A percentile compares a stretch with the other conserved stretches of the same genome.
These are phyloP conservation scores for Thelephora ganbajun DNA, from an alignment of 768 basidiomycete species.

Conservation along the genomic window DNA sequence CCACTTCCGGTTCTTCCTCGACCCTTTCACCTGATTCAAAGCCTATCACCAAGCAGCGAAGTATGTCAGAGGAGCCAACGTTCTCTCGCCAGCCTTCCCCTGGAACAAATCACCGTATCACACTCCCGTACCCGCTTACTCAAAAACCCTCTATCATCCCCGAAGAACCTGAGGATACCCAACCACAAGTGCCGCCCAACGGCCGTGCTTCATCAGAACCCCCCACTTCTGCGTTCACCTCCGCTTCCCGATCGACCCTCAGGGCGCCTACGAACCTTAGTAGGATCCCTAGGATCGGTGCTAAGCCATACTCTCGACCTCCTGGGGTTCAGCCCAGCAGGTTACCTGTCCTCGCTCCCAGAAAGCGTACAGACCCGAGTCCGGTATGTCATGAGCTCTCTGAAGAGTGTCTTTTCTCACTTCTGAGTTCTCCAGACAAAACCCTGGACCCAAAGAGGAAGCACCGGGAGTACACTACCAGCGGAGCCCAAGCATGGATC, in stretches of 20 bases:
- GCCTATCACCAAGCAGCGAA: slow-evolving; percentile 6
- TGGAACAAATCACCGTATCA: background rate
- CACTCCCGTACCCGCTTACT: slow-evolving; percentile 1
- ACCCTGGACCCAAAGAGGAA: background rate
- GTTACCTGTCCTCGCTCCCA: slow-evolving; percentile 3
- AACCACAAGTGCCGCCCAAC: background rate
- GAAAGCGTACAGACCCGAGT: background rate
- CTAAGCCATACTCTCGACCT: slow-evolving; percentile 19
- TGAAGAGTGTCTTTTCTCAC: background rate
- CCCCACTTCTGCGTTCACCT: slow-evolving; percentile 1
- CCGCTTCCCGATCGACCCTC: slow-evolving; percentile 9
- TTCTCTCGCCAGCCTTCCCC: slow-evolving; percentile 7
- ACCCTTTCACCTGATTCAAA: background rate
- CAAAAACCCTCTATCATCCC: slow-evolving; percentile 12
- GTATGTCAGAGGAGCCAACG: slow-evolving; percentile 8
- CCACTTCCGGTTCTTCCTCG: slow-evolving; percentile 4
- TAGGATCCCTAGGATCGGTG: slow-evolving; percentile 21
- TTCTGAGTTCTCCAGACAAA: background rate
- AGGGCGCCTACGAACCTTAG: slow-evolving; percentile 18
- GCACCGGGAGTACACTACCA: slow-evolving; percentile 9
- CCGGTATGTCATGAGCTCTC: background rate
- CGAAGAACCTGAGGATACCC: slow-evolving; percentile 8
- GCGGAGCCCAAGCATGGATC: slow-evolving; percentile 7
- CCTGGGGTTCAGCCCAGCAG: slow-evolving; percentile 2
- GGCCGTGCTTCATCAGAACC: slow-evolving; percentile 1